Percentiles rank a stretch among this genome's conserved stretches.
Conservation (phyloP, 129 eudicot species). For the Flaveria ramosissima region DNA sequence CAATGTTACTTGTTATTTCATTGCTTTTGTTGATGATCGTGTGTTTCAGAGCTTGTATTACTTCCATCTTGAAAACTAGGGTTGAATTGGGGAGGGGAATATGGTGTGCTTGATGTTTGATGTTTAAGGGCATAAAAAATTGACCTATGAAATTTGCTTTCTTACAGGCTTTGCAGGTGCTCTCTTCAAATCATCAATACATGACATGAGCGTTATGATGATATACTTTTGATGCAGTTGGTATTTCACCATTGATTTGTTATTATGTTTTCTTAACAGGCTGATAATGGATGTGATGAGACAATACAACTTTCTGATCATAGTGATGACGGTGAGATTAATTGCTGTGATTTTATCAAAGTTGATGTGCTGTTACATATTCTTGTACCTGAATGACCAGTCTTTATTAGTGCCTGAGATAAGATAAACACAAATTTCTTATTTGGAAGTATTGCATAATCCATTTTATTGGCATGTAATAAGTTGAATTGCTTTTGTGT, state of each 20-base stretch:
- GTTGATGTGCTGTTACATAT: not conserved
- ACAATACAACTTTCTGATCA: conserved; percentile 36
- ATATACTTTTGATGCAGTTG: conserved; percentile 9
- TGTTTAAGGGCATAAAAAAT: not conserved
- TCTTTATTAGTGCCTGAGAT: not conserved
- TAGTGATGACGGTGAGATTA: conserved; percentile 35
- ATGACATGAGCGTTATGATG: conserved; percentile 5
- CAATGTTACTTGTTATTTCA: not conserved
- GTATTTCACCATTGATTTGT: conserved; percentile 25
- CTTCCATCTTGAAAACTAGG: conserved; percentile 1
- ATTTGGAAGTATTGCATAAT: conserved; percentile 7
- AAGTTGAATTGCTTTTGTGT: conserved; percentile 22
- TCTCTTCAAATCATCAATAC: not conserved
- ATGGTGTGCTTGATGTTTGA: not conserved
- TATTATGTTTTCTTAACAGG: conserved; percentile 26
- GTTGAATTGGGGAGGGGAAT: conserved; percentile 1
- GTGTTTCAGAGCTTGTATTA: too few species aligned
- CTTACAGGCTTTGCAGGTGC: too few species aligned
- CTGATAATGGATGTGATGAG: conserved; percentile 25
- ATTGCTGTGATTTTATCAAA: not conserved
- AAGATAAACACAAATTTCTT: not conserved
- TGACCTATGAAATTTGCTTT: too few species aligned
- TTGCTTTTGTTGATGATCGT: conserved; percentile 16
- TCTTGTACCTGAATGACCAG: not conserved
- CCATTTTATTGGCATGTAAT: conserved; percentile 13